These are phyloP conservation scores for Dactylellina leptospora DNA, from an alignment of 2,329 filamentous ascomycete species.

Conservation along the genomic window DNA sequence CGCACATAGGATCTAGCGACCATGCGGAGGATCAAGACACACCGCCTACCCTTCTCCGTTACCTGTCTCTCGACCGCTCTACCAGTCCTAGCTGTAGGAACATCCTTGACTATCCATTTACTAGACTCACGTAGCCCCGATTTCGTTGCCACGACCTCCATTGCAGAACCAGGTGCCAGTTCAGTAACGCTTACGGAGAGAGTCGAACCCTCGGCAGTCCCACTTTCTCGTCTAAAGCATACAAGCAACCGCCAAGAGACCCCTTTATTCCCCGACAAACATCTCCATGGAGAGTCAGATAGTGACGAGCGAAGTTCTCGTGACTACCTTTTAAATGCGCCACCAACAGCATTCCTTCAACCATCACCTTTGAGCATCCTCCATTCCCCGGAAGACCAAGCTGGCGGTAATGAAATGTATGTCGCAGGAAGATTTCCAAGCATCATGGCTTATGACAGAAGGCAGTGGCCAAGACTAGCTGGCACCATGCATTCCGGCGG, in stretches of 20 bases:
- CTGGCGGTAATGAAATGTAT: conserved; percentile 66
- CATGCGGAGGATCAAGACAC: conserved; percentile 54
- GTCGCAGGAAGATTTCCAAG: conserved; percentile 88
- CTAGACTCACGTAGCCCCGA: conserved; percentile 72
- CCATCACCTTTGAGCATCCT: conserved; percentile 84
- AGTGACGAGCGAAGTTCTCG: conserved; percentile 58
- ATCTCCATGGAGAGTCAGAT: conserved; percentile 34
- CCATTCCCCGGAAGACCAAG: conserved; percentile 80
- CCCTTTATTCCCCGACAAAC: conserved; percentile 56
- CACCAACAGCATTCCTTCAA: conserved; percentile 69
- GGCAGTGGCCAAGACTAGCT: conserved; percentile 80
- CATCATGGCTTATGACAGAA: conserved; percentile 86
- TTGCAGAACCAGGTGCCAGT: background rate
- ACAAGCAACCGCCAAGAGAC: conserved; percentile 57
- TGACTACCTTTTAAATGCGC: conserved; percentile 64
- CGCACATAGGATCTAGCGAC: conserved; percentile 48
- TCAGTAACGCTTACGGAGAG: conserved; percentile 1
- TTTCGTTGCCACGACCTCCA: conserved; percentile 18
- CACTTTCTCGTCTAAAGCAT: conserved; percentile 19
- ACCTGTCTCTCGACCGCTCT: conserved; percentile 78
- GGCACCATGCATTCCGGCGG: conserved; percentile 86
- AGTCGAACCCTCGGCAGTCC: conserved; percentile 55
- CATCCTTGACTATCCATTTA: conserved; percentile 80
- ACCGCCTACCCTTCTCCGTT: conserved; percentile 78
- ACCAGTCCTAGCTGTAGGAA: conserved; percentile 79